Conservation (phyloP, 257 asterid species). For the Nicotiana tomentosiformis region DNA sequence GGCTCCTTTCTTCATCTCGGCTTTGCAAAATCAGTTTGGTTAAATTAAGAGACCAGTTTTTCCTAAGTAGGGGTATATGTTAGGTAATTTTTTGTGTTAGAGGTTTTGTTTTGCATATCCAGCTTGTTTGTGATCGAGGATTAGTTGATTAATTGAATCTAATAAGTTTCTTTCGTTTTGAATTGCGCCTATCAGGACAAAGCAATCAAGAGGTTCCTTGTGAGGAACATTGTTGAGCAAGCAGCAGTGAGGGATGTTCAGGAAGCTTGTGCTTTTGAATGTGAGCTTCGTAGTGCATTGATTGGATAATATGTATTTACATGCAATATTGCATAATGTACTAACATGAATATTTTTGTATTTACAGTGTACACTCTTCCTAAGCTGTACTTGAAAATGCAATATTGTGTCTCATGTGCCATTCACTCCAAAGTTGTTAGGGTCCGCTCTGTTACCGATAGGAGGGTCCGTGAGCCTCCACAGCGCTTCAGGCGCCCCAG, state of each 20-base stretch:
- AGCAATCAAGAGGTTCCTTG: conserved; percentile 61
- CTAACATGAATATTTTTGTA: background rate
- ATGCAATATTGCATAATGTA: background rate
- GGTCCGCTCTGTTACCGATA: conserved; percentile 67
- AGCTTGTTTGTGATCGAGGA: no score
- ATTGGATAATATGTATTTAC: no score
- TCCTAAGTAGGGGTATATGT: no score
- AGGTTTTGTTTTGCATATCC: no score
- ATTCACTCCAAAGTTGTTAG: conserved; percentile 94
- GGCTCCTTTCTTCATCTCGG: no score
- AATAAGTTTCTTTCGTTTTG: no score
- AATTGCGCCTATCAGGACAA: conserved; percentile 34
- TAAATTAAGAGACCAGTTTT: no score
- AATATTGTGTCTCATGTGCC: conserved; percentile 28
- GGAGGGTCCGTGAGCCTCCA: conserved; percentile 93
- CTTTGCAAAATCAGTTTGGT: no score
- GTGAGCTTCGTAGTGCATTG: conserved; percentile 19
- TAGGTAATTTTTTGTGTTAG: no score
- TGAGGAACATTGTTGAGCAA: conserved; percentile 66
- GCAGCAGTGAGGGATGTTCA: conserved; percentile 75
- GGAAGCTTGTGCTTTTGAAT: conserved; percentile 60
- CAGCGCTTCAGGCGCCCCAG: conserved; percentile 95
- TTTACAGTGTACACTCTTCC: conserved; percentile 61
- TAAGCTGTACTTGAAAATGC: conserved; percentile 51
- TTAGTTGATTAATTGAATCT: background rate